Percentiles rank a stretch among this genome's conserved stretches.
phyloP scores from a whole-genome alignment of 163 green algal species.

The Chlorella variabilis region DNA sequence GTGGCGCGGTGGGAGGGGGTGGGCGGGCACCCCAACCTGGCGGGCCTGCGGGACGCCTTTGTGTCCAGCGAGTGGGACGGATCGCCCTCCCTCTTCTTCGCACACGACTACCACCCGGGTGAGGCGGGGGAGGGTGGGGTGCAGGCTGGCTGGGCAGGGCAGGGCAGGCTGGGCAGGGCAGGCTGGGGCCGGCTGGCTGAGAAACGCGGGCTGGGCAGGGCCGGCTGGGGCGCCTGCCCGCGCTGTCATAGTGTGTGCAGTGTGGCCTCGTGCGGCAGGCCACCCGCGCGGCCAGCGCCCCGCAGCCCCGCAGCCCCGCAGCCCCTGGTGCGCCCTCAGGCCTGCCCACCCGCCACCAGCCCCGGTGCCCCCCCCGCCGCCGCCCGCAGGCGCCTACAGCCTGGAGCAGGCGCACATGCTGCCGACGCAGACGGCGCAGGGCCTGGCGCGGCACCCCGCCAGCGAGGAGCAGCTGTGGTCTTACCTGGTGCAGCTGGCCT shows the following conservation, averaged over 20 bases:
- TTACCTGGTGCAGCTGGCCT: conserved; percentile 83
- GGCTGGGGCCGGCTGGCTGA: too few relatives aligned
- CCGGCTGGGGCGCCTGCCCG: too few relatives aligned
- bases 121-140: conserved; percentile 42
- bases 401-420: conserved; percentile 73
- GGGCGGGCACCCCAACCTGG: conserved; percentile 74
- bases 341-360: too few relatives aligned
- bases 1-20: conserved; percentile 77
- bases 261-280: too few relatives aligned
- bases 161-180: too few relatives aligned
- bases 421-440: conserved; percentile 43
- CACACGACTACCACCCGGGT: conserved; percentile 74
- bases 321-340: too few relatives aligned
- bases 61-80: conserved; percentile 75
- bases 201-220: too few relatives aligned
- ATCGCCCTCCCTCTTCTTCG: conserved; percentile 70
- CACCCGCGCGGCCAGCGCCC: too few relatives aligned
- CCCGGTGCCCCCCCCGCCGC: background rate
- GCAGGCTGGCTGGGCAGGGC: too few relatives aligned
- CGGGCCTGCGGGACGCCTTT: conserved; percentile 69
- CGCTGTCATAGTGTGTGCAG: too few relatives aligned
- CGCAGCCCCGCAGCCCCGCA: too few relatives aligned
- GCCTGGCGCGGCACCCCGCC: conserved; percentile 51
- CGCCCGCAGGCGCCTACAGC: conserved; percentile 43
- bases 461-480: conserved; percentile 87